Evolutionary conservation across 345 rosid species (phyloP), one percentile per base, ranked within the genome.

Genomic region (Ailanthus altissimus): DNA sequence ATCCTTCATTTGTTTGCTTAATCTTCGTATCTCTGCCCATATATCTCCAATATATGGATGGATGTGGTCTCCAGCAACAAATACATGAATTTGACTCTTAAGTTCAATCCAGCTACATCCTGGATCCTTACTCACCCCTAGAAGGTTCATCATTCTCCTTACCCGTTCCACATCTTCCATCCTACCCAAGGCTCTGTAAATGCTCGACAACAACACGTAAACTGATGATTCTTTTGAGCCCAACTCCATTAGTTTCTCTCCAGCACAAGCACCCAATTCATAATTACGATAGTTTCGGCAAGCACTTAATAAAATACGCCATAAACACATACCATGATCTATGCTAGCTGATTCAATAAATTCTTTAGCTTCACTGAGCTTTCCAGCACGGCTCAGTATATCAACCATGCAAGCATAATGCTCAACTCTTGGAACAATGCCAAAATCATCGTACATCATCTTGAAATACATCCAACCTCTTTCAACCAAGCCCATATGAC

Each of bases 341-440:
- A 87, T 74, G 26, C 72, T 68, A 53, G 87, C 83, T 18, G 92
- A 89, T 84, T 94, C 97, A 2, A 94, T 92, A 78, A 91, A 89
- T 74, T 86, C 90, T 79, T 81, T 89, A 20, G 93, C 93, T 82
- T 91, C 96, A 45, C 80, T 67, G 13, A 92, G 85, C 75, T 81
- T 85, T 67, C 92, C 97, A 73, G 94, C 93, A 67, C 94, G 90
- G 61, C 92, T 90, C 82, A 94, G 72, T 61, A 94, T 78, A 83
- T 91, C 96, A 16, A 94, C 93, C 92, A 92, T 89, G 74, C 98
- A 91, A 25, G 97, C 91, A 76, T 84, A 85, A 76, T 94, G 97
- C 67, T 91, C 94, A n/a, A 86, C 86, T 66, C 81, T 87, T 58
- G 92, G 93, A 71, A 70, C 72, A 12, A 90, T 70, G 64, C 88